Conservation (phyloP, 164 flowering plant genomes). For the Sedum album region DNA sequence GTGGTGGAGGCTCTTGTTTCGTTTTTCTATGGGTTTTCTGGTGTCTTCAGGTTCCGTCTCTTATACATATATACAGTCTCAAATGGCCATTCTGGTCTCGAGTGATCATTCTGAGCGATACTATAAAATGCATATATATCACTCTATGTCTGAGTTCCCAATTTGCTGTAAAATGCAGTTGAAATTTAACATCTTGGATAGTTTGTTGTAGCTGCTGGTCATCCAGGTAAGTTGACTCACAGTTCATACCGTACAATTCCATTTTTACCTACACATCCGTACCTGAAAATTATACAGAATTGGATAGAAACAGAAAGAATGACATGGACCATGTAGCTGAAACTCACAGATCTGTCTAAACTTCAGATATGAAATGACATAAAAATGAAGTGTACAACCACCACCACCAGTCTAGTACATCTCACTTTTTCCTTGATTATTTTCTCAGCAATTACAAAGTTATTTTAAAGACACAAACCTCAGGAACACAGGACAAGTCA, state of each 20-base stretch:
- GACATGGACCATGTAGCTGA: neutral
- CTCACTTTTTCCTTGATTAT: neutral
- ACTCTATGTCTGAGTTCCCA: neutral
- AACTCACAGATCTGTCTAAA: neutral
- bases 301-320: neutral
- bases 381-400: neutral
- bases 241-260: neutral
- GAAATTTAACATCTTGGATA: neutral
- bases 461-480: neutral
- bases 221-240: neutral
- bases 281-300: neutral
- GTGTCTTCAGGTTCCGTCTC: too few species aligned
- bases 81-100: too few species aligned
- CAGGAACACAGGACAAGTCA: neutral
- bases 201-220: slow-evolving; percentile 2
- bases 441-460: neutral
- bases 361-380: neutral
- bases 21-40: too few species aligned
- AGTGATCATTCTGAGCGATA: neutral
- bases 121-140: too few species aligned
- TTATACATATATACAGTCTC: too few species aligned
- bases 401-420: neutral
- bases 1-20: too few species aligned
- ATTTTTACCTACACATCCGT: neutral
- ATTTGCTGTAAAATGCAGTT: neutral